These are phyloP conservation scores for Geotrichum fermentans DNA, from an alignment of 1,139 yeast genomes.

Conservation along the genomic window DNA sequence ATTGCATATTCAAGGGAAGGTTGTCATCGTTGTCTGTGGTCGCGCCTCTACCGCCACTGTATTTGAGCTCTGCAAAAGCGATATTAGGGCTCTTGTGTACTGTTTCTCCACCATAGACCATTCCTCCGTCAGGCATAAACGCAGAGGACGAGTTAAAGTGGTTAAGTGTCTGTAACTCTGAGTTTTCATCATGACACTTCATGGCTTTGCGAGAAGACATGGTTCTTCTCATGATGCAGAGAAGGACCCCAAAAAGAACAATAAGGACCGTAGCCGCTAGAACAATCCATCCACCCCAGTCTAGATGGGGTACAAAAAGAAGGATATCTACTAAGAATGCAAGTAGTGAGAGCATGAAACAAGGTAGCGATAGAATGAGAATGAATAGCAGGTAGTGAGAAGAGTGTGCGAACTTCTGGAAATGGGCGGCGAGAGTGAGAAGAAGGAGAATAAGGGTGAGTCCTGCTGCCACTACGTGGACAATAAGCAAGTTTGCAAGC, in stretches of 20 bases:
- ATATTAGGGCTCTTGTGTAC: slow-evolving; percentile 10
- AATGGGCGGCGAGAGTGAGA: slow-evolving; percentile 40
- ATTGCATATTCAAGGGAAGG: slow-evolving; percentile 20
- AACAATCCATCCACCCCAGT: slow-evolving; percentile 54
- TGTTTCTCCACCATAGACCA: slow-evolving; percentile 12
- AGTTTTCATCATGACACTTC: slow-evolving; percentile 30
- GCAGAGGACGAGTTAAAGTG: slow-evolving; percentile 18
- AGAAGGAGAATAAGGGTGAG: slow-evolving; percentile 53
- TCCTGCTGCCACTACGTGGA: slow-evolving; percentile 80
- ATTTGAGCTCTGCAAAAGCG: slow-evolving; percentile 26
- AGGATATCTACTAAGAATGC: slow-evolving; percentile 53
- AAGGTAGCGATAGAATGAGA: slow-evolving; percentile 44
- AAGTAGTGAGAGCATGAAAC: slow-evolving; percentile 47
- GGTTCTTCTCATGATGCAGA: slow-evolving; percentile 51
- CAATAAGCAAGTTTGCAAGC: slow-evolving; percentile 65
- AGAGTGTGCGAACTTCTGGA: slow-evolving; percentile 38
- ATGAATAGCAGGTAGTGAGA: slow-evolving; percentile 39
- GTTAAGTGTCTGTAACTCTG: slow-evolving; percentile 28
- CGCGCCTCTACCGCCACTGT: slow-evolving; percentile 18
- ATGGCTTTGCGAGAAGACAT: slow-evolving; percentile 46
- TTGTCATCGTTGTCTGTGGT: slow-evolving; percentile 20
- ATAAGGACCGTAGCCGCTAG: slow-evolving; percentile 45
- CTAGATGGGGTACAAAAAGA: slow-evolving; percentile 48
- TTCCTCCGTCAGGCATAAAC: slow-evolving; percentile 16
- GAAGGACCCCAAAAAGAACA: slow-evolving; percentile 40